Evolutionary conservation across 192 early-diverging fungal genomes (phyloP).

Genomic region (Backusella parvicylindrica): DNA sequence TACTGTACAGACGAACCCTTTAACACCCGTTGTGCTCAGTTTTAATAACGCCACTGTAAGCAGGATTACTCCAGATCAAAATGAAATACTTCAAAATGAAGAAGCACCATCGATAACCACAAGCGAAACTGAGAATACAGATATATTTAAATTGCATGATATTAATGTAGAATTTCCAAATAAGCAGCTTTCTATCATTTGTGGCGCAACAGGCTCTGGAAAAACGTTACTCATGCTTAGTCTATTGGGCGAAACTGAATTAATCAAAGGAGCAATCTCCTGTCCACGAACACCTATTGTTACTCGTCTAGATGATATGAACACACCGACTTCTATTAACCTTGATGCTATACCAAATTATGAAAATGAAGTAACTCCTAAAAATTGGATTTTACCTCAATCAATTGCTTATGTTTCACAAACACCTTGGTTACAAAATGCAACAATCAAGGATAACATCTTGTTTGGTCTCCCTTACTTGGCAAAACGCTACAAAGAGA

Average conservation of each 20-base stretch:
- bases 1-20: conserved; percentile 8
- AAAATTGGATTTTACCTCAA: conserved; percentile 30
- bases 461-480: conserved; percentile 41
- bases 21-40: conserved; percentile 22
- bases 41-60: conserved; percentile 47
- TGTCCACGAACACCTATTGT: conserved; percentile 26
- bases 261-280: conserved; percentile 29
- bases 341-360: conserved; percentile 3
- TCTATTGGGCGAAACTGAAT: conserved; percentile 66
- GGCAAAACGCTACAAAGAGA: conserved; percentile 22
- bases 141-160: conserved; percentile 36
- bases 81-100: conserved; percentile 3
- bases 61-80: conserved; percentile 48
- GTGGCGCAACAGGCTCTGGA: conserved; percentile 83
- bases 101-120: neutral
- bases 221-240: conserved; percentile 81
- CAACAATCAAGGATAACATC: conserved; percentile 73
- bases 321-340: neutral
- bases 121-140: neutral
- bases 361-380: neutral
- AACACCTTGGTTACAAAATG: conserved; percentile 64
- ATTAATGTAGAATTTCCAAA: conserved; percentile 46
- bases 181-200: conserved; percentile 45
- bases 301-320: neutral
- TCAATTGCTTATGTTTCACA: conserved; percentile 79